A percentile compares a stretch with the other conserved stretches of the same genome.
These are phyloP conservation scores for Colletotrichum phormii DNA, from an alignment of 2,329 filamentous ascomycete species.

Conservation along the genomic window DNA sequence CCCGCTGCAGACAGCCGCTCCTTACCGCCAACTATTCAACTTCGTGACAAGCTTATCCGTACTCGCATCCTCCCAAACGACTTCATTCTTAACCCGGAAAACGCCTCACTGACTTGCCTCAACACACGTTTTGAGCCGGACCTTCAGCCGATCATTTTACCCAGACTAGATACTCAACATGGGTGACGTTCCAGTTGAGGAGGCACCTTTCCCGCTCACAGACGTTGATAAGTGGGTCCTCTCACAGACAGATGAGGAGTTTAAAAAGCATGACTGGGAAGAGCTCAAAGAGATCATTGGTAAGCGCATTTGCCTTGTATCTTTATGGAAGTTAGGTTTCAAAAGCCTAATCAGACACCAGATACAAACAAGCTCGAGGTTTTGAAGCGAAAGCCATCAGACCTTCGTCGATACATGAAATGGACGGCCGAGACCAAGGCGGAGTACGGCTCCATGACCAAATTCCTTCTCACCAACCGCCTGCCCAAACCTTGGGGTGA, in stretches of 20 bases:
- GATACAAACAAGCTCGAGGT: slow-evolving; percentile 73
- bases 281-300: slow-evolving; percentile 76
- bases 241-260: slow-evolving; percentile 76
- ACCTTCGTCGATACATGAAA: slow-evolving; percentile 82
- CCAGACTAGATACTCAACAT: slow-evolving; percentile 43
- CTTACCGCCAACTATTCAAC: slow-evolving; percentile 12
- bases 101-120: background rate
- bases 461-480: slow-evolving; percentile 80
- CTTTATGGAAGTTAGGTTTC: background rate
- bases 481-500: slow-evolving; percentile 74
- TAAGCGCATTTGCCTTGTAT: slow-evolving; percentile 43
- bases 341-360: slow-evolving; percentile 41
- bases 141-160: background rate
- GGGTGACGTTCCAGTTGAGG: slow-evolving; percentile 52
- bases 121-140: background rate
- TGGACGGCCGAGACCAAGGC: slow-evolving; percentile 78
- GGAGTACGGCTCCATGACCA: slow-evolving; percentile 82
- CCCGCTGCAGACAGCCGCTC: background rate
- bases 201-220: slow-evolving; percentile 69
- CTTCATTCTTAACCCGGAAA: background rate
- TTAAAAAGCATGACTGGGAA: slow-evolving; percentile 78
- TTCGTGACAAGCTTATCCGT: background rate
- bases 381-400: slow-evolving; percentile 84
- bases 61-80: background rate
- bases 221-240: slow-evolving; percentile 69